These are phyloP conservation scores for Vitis hybrid DNA, from an alignment of 177 flowering plant species.

Conservation along the genomic window DNA sequence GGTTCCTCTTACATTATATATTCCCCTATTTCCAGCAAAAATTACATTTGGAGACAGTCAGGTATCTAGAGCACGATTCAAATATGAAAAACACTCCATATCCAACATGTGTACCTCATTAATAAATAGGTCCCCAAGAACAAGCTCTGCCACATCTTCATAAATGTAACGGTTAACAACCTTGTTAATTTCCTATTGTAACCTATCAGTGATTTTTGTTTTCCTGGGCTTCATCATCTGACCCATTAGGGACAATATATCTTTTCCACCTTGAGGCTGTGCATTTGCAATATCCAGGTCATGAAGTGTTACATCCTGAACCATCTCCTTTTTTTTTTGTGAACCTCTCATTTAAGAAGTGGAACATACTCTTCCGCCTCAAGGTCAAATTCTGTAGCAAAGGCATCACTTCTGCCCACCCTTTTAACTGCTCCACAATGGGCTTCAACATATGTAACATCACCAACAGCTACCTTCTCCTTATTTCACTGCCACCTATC, in stretches of 20 bases:
- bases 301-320: constrained; percentile 79
- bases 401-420: no score
- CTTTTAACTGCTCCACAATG: no score
- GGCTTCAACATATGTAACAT: no score
- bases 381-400: no score
- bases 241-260: constrained; percentile 69
- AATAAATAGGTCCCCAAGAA: constrained; percentile 79
- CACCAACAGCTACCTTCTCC: no score
- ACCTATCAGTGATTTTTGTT: constrained; percentile 74
- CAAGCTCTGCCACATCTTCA: constrained; percentile 78
- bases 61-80: constrained; percentile 95
- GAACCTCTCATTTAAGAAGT: no score
- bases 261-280: constrained; percentile 83
- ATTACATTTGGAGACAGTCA: constrained; percentile 91
- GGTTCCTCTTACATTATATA: constrained; percentile 81
- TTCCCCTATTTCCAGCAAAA: constrained; percentile 95
- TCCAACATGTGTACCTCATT: constrained; percentile 99
- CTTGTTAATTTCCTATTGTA: constrained; percentile 77
- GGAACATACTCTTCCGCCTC: no score
- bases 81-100: constrained; percentile 95
- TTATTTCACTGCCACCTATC: no score
- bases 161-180: constrained; percentile 24
- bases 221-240: constrained; percentile 85
- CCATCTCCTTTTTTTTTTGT: no score
- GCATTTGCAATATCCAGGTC: constrained; percentile 89